phyloP scores from a whole-genome alignment of 192 early-diverging fungal species.

The Entomortierella lignicola region DNA sequence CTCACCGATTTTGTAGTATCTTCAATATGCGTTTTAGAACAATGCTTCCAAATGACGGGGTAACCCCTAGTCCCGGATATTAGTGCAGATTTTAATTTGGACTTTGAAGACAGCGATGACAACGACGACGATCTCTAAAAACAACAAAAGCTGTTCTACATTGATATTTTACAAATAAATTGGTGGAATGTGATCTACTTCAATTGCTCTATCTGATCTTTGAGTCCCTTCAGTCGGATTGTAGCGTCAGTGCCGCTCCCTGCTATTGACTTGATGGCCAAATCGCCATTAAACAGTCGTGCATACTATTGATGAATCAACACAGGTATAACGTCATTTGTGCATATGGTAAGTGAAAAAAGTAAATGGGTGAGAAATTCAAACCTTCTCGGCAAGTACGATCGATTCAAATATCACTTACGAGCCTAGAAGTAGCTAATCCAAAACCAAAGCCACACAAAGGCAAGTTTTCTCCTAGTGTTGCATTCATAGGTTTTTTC shows the following conservation, averaged over 20 bases:
- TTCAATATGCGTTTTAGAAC: too few species aligned
- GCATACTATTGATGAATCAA: constrained; percentile 23
- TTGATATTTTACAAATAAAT: too few species aligned
- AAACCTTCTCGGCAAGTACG: too few species aligned
- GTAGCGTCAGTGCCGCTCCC: constrained; percentile 34
- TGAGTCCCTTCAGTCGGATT: constrained; percentile 22
- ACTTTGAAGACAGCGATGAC: too few species aligned
- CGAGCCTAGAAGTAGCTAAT: constrained; percentile 43
- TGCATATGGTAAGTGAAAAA: background rate
- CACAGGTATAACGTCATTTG: background rate
- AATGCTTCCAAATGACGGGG: too few species aligned
- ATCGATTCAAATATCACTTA: background rate
- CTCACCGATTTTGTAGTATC: too few species aligned
- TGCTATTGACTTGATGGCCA: constrained; percentile 23
- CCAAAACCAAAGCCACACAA: constrained; percentile 52
- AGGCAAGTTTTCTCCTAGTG: constrained; percentile 43
- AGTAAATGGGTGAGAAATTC: too few species aligned
- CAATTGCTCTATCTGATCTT: constrained; percentile 43
- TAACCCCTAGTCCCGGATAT: too few species aligned
- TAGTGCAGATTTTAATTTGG: too few species aligned
- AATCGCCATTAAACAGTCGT: constrained; percentile 38
- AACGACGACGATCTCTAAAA: too few species aligned
- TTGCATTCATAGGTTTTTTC: constrained; percentile 25
- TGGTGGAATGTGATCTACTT: too few species aligned
- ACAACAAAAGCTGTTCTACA: too few species aligned